Base-by-base conservation (phyloP, 1,284 basidiomycete genomes). In the Trametes hirsuta region DNA sequence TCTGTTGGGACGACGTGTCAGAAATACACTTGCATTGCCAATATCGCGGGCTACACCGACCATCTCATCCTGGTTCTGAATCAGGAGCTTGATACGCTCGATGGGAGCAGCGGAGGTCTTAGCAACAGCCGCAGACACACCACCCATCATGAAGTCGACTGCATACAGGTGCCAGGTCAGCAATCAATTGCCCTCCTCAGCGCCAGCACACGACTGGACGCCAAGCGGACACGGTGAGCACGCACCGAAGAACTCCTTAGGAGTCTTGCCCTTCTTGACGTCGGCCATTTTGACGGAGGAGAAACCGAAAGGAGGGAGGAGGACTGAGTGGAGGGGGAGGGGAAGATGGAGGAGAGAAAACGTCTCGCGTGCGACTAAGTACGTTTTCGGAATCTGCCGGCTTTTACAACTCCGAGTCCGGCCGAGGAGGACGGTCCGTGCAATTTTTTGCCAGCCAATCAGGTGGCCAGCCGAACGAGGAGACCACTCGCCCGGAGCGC, bases 31-130 rank as follows among this genome's bases (percentile, higher is more conserved):
- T 35, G 49, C 44, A 22, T 9, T 1, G 2, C 21, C 47, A 12
- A 45, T 24, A 25, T 40, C 50, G 35, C 11, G 53, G 42, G 48
- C 34, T 71, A 15, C 53, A 56, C 80, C 18, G 34, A 89, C 90
- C 91, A 94, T 94, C 82, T 93, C 91, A 85, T 93, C 91, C 83
- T 98, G 95, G 84, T 98, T 98, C 82, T 98, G 95, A 69, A 98
- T 93, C 76, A 98, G 83, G 74, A 98, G 88, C 89, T 95, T 98
- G 81, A 98, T 96, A 77, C 96, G 95, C 88, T 98, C 96, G 75
- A 98, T 98, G 81, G 97, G 96, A 65, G 96, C 96, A 72, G 96
- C 96, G 69, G 91, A 93, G 66, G 96, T 98, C 87, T 98, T 98
- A 61, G 96, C 91, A 77, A 98, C 94, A 69, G 96, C 95, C 73